Evolutionary conservation across 2,329 filamentous ascomycete species (phyloP), one percentile per base, ranked within the genome.

Genomic region (Colletotrichum theobromicola): DNA sequence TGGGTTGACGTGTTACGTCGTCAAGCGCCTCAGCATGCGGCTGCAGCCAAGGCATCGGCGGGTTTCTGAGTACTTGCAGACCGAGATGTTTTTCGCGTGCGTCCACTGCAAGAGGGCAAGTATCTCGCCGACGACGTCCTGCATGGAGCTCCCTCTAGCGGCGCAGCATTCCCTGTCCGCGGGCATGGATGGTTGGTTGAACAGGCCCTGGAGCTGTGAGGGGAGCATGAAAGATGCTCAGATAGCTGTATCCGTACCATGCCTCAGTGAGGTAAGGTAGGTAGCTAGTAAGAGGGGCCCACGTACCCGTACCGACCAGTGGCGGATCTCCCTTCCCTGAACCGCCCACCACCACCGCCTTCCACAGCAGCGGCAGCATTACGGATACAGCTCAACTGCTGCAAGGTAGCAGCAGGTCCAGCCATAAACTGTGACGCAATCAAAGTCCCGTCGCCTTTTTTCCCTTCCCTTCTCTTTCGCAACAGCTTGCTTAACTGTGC

Each of bases 351-450:
- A 57, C 21, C 26, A 28, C 21, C 16, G 28, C 53, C 53, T 28
- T 30, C 26, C 53, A 26, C 53, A 46, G 42, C 42, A 21, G 42
- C 42, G 42, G 42, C 42, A 50, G 42, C 42, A 50, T 50, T 50
- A 50, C 42, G 42, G 42, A 46, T 46, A 46, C 42, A 46, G 42
- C 42, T 50, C 42, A 21, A 50, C 42, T 50, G 42, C 42, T 50
- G 42, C 42, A 32, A 58, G 55, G 55, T 62, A 62, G 32, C 53
- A 55, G 30, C 50, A 16, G 28, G 68, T 34, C 67, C 61, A 71
- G 63, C 61, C 26, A 58, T 30, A 28, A 66, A 53, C 68, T 65
- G 72, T 75, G 72, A 75, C 72, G 72, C 72, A 75, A 75, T 75
- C 58, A 67, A 64, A 72, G 68, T 42, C 72, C 72, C 63, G 62